phyloP scores from a whole-genome alignment of 257 asterid genomes.

The Solanum clarkiae region DNA sequence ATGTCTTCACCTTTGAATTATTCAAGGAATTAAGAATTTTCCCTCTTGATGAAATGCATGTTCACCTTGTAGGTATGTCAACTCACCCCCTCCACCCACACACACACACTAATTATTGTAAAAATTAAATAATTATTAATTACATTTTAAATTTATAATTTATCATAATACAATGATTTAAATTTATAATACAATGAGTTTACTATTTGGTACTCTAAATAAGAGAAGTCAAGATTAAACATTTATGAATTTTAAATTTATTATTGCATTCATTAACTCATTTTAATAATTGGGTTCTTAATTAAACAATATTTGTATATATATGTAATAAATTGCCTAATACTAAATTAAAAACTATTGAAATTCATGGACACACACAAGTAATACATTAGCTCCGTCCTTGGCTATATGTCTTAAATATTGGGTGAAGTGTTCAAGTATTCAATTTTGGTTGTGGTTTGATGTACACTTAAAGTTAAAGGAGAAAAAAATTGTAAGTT shows the following conservation, averaged over 20 bases:
- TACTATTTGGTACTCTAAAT: background rate
- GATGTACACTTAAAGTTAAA: no score
- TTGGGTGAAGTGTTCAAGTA: no score
- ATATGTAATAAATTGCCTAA: no score
- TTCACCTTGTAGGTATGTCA: background rate
- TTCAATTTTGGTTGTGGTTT: no score
- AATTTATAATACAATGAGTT: background rate
- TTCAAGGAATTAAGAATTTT: background rate
- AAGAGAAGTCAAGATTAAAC: background rate
- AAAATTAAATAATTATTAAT: background rate
- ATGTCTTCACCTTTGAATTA: background rate
- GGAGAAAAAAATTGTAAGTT: no score
- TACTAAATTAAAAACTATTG: no score
- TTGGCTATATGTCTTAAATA: background rate
- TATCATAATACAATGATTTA: background rate
- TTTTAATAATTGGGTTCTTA: background rate
- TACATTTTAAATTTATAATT: background rate
- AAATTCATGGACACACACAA: no score
- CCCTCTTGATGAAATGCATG: background rate
- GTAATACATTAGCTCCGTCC: no score
- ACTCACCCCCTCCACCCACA: background rate
- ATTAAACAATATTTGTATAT: no score
- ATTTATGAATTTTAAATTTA: background rate
- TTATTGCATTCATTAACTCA: background rate
- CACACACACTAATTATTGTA: background rate